Evolutionary conservation across 345 rosid genomes (phyloP).

Genomic region (Tarenaya hassleriana): DNA sequence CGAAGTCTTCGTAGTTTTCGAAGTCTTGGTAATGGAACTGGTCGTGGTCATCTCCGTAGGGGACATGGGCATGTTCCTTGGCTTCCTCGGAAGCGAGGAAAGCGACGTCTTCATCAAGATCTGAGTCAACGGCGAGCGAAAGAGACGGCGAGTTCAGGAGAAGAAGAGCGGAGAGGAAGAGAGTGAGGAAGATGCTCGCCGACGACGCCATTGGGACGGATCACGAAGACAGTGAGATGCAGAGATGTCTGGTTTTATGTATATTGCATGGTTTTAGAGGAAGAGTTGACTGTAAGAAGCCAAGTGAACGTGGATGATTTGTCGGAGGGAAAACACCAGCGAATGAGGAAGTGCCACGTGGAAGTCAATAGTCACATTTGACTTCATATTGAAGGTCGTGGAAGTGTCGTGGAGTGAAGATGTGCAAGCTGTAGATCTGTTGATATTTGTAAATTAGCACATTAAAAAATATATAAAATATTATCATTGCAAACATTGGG

Average conservation of each 20-base stretch:
- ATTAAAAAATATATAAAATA: no score
- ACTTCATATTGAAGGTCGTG: constrained; percentile 18
- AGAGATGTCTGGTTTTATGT: constrained; percentile 13
- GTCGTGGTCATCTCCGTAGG: constrained; percentile 19
- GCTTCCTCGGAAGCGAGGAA: constrained; percentile 46
- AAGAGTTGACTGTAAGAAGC: not conserved
- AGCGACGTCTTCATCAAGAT: constrained; percentile 50
- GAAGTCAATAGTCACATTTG: constrained; percentile 15
- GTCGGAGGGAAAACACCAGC: not conserved
- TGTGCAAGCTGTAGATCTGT: no score
- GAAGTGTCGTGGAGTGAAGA: constrained; percentile 5
- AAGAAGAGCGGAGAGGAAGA: constrained; percentile 23
- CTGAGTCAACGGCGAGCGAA: constrained; percentile 20
- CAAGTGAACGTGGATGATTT: constrained; percentile 16
- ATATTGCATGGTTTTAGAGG: not conserved
- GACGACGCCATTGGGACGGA: constrained; percentile 28
- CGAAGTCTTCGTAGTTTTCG: constrained; percentile 40
- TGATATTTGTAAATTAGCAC: no score
- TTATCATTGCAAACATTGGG: no score
- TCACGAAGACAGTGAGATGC: constrained; percentile 2
- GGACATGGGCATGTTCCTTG: constrained; percentile 13
- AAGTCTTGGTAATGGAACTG: constrained; percentile 29
- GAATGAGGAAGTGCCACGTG: constrained; percentile 20
- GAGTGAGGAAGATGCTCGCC: constrained; percentile 20
- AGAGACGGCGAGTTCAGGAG: not conserved